phyloP scores from a whole-genome alignment of 1,139 yeast species.

The Saccharomyces uvarum region DNA sequence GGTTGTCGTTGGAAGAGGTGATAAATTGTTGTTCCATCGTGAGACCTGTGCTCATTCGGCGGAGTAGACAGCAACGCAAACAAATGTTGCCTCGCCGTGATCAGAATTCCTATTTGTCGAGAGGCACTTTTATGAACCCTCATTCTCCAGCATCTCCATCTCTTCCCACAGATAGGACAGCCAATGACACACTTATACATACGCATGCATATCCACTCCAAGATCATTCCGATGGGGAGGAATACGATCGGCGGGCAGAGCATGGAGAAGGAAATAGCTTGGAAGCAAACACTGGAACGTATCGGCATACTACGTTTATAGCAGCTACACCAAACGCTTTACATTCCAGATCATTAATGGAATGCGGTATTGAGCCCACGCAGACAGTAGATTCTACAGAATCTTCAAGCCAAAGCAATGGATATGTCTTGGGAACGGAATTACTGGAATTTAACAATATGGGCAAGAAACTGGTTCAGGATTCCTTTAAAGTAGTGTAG shows the following conservation, averaged over 20 bases:
- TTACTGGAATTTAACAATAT: constrained; percentile 20
- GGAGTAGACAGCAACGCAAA: constrained; percentile 12
- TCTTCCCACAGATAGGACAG: not conserved
- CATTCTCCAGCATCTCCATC: not conserved
- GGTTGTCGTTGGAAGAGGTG: constrained; percentile 19
- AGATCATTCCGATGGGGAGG: not conserved
- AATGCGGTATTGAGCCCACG: not conserved
- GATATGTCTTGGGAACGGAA: constrained; percentile 16
- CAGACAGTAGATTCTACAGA: not conserved
- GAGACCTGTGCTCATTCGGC: constrained; percentile 19
- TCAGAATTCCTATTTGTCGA: not conserved
- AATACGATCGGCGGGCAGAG: not conserved
- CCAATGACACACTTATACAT: not conserved
- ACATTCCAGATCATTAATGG: not conserved
- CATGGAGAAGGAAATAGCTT: not conserved
- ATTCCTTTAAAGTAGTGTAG: constrained; percentile 14
- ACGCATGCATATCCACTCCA: not conserved
- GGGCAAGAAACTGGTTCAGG: constrained; percentile 17
- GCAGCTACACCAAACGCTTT: not conserved
- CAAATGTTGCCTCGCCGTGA: constrained; percentile 2
- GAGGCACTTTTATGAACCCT: not conserved
- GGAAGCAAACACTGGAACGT: not conserved
- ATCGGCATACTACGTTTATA: not conserved
- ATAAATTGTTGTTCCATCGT: constrained; percentile 23
- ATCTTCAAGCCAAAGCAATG: constrained; percentile 7